Percentiles rank a stretch among this genome's conserved stretches.
Conservation (phyloP, 345 rosid species). For the Rhodamnia rubescens region DNA sequence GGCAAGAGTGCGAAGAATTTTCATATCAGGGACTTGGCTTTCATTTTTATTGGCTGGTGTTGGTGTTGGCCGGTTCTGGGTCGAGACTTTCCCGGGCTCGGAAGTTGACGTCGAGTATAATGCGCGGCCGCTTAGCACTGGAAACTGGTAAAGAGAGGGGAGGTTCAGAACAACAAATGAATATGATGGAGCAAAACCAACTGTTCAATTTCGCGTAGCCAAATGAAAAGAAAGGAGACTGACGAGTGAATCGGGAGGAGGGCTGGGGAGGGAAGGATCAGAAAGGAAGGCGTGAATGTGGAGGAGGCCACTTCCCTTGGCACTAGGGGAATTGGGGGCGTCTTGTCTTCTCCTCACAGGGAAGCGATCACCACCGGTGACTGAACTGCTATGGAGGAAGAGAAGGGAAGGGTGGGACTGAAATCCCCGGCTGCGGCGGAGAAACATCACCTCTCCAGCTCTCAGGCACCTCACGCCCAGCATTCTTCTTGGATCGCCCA, state of each 20-base stretch:
- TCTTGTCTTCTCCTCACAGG: neutral
- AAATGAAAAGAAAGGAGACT: neutral
- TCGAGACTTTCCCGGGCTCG: neutral
- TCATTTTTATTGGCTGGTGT: neutral
- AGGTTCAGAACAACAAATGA: neutral
- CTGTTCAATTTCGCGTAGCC: neutral
- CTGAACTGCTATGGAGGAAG: neutral
- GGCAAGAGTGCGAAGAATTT: conserved; percentile 69
- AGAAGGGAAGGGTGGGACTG: neutral
- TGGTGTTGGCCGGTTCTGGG: neutral
- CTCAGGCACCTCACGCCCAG: neutral
- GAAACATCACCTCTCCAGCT: neutral
- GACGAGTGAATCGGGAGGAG: neutral
- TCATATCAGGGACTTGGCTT: conserved; percentile 38
- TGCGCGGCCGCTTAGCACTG: neutral
- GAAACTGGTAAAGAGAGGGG: neutral
- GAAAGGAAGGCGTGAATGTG: neutral
- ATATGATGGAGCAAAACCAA: neutral
- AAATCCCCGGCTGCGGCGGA: neutral
- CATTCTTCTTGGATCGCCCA: neutral
- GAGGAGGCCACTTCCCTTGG: neutral
- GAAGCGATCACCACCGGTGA: neutral
- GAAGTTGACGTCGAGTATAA: conserved; percentile 2
- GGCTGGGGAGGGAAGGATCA: neutral
- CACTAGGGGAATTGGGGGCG: neutral